Base-by-base conservation (phyloP, 352 stramenopile species). In the Pythium vanterpoolii region DNA sequence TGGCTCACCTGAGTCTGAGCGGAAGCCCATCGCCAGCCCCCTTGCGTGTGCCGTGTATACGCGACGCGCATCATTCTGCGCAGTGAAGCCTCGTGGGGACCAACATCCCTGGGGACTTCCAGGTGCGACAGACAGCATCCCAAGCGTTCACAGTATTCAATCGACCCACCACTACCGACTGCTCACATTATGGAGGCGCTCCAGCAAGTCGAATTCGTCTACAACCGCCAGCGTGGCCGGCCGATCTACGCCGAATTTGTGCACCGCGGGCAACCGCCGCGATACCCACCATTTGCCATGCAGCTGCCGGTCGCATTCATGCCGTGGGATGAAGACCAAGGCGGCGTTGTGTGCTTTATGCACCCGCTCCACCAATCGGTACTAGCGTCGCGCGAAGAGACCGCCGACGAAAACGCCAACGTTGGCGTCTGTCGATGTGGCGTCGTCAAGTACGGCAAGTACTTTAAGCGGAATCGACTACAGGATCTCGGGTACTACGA, bases 381-480 rank as follows among this genome's bases (percentile, higher is more conserved):
- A 21, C 60, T 89, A 14, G 52, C 60, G 10, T 73, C 74, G 5
- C 60, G 73, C 8, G 72, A 81, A 27, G 57, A 69, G 10, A 82
- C 69, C 19, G 63, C 78, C 45, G 71, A 82, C 54, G 81, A 86
- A 45, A 65, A 62, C 21, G 66, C 72, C 21, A 74, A 87, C 44
- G 69, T 92, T 14, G 75, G 71, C 28, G 67, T 89, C 16, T 92
- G 83, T 49, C 79, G 83, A 47, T 92, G 83, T 55, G 83, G 83
- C 5, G 79, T 92, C 42, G 83, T 92, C 55, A 79, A 79, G 45
- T 77, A 77, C 19, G 80, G 74, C 65, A 85, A 87, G 56, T 92
- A 87, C 56, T 92, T 89, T 56, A 74, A 81, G 48, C 76, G 79
- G 24, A 68, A 70, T 33, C 52, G 51, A 3, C 58, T 74, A 2